Evolutionary conservation across 192 early-diverging fungal genomes (phyloP).

Genomic region (Lunasporangiospora selenospora): DNA sequence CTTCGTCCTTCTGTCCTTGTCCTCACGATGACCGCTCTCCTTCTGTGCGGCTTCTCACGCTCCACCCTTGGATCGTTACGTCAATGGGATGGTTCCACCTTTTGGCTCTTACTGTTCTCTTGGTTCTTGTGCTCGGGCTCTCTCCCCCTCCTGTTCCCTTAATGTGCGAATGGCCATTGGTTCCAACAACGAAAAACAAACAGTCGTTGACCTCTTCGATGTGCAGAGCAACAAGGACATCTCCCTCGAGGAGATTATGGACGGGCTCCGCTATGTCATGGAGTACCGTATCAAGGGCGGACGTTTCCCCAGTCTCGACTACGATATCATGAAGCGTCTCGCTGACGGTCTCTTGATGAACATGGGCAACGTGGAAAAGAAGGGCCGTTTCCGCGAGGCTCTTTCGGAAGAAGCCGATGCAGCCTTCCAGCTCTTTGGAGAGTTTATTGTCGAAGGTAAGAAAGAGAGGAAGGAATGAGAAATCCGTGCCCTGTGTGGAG

Average conservation of each 20-base stretch:
- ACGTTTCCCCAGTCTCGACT: slow-evolving; percentile 82
- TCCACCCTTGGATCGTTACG: no score
- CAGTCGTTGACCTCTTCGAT: slow-evolving; percentile 87
- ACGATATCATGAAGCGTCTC: slow-evolving; percentile 84
- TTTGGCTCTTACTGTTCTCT: no score
- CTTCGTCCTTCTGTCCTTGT: no score
- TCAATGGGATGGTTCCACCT: no score
- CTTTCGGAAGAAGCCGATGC: slow-evolving; percentile 81
- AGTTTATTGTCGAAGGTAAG: slow-evolving; percentile 88
- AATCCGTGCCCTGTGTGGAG: no score
- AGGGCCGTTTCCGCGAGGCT: slow-evolving; percentile 63
- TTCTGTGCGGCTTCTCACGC: no score
- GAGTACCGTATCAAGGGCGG: slow-evolving; percentile 90
- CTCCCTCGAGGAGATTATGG: slow-evolving; percentile 81
- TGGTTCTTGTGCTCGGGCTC: no score
- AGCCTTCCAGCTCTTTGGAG: slow-evolving; percentile 93
- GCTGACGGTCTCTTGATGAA: slow-evolving; percentile 86
- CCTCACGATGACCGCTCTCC: no score
- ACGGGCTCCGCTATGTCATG: slow-evolving; percentile 92
- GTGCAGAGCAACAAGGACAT: slow-evolving; percentile 69
- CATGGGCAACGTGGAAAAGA: slow-evolving; percentile 66
- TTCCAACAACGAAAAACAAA: no score
- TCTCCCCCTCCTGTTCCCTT: no score
- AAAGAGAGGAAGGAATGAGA: no score
- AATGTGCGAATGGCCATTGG: no score